These are phyloP conservation scores for Hirschioporus abietinus DNA, from an alignment of 768 basidiomycete species.

Conservation along the genomic window DNA sequence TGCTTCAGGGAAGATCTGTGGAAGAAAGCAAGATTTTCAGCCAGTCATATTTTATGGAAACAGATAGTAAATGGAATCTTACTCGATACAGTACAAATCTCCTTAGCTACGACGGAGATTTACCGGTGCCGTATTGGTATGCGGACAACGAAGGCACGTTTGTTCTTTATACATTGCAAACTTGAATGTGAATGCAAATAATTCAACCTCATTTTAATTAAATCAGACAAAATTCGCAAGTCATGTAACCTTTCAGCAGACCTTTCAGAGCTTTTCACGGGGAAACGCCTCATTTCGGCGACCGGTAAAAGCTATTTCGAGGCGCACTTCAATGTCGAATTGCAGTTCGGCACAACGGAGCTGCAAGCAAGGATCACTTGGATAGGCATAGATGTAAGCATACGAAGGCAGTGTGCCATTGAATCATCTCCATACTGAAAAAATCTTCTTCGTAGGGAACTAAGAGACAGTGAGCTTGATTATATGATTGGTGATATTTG, in stretches of 20 bases:
- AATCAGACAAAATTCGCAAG: background rate
- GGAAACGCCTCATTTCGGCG: background rate
- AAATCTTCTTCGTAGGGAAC: background rate
- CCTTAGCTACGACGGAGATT: background rate
- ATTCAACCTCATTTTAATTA: background rate
- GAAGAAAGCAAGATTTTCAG: background rate
- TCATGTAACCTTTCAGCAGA: background rate
- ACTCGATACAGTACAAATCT: background rate
- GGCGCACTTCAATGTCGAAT: background rate
- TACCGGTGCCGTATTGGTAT: background rate
- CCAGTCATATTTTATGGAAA: background rate
- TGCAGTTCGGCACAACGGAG: slow-evolving; percentile 1
- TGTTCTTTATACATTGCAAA: background rate
- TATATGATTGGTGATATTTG: background rate
- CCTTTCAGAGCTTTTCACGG: background rate
- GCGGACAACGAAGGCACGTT: background rate
- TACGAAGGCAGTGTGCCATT: background rate
- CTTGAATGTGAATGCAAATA: background rate
- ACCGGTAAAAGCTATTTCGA: background rate
- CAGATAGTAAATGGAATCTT: background rate
- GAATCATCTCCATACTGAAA: background rate
- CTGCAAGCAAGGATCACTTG: background rate
- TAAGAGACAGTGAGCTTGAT: background rate
- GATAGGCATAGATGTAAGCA: background rate
- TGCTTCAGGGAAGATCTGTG: background rate